Conservation (phyloP, 805 yeast genomes). For the Starmerella bombi region DNA sequence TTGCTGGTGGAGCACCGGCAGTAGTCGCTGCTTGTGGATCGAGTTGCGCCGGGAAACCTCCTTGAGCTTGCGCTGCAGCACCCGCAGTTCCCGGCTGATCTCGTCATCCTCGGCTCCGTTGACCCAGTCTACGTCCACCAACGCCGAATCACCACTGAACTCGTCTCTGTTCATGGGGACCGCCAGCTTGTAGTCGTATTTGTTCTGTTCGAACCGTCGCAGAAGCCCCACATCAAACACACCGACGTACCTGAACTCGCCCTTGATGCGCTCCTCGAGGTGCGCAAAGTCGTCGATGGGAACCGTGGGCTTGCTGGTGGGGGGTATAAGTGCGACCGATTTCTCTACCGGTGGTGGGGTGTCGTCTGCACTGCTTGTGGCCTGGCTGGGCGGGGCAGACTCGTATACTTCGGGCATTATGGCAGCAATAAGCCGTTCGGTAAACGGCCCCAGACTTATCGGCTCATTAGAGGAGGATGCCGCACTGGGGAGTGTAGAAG, state of each 20-base stretch:
- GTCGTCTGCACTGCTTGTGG: background rate
- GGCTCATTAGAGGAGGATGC: constrained; percentile 13
- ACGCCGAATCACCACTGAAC: constrained; percentile 11
- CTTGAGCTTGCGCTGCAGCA: constrained; percentile 53
- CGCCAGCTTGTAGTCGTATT: constrained; percentile 20
- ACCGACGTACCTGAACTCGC: constrained; percentile 84
- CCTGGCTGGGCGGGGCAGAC: background rate
- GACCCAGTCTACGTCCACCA: constrained; percentile 52
- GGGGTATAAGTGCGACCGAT: constrained; percentile 11
- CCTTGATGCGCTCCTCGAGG: constrained; percentile 73
- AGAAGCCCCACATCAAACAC: constrained; percentile 37
- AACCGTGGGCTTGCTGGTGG: constrained; percentile 31
- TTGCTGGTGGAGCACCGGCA: constrained; percentile 71
- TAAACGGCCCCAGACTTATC: constrained; percentile 79
- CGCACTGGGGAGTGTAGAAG: background rate
- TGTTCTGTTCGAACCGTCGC: constrained; percentile 26
- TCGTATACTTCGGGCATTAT: constrained; percentile 33
- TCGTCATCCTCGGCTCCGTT: constrained; percentile 85
- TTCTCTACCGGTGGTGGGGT: constrained; percentile 2
- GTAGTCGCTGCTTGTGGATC: constrained; percentile 47
- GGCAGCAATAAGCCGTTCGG: constrained; percentile 73
- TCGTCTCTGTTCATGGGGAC: constrained; percentile 18
- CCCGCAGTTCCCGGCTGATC: constrained; percentile 68
- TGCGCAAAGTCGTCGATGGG: constrained; percentile 55
- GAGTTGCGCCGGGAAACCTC: constrained; percentile 50